phyloP scores from a whole-genome alignment of 495 filamentous ascomycete genomes.

The Apodospora peruviana region DNA sequence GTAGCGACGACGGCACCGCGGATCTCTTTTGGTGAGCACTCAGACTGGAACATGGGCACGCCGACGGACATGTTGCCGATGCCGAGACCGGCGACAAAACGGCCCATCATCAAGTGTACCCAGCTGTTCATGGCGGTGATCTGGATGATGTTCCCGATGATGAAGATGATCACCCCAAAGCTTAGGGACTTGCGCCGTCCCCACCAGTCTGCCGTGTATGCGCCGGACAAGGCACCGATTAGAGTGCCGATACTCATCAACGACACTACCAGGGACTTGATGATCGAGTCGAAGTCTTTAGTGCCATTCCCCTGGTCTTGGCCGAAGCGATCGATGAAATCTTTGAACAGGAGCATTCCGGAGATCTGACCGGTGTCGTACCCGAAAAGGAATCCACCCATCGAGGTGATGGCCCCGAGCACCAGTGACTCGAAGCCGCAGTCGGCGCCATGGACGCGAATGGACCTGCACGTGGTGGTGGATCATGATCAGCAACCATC shows the following conservation, averaged over 20 bases:
- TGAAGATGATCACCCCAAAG: constrained; percentile 31
- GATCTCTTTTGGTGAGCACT: constrained; percentile 50
- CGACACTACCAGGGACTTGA: constrained; percentile 37
- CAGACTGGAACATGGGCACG: constrained; percentile 58
- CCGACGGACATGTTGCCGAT: constrained; percentile 60
- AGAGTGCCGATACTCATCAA: constrained; percentile 43
- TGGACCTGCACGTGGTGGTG: no score
- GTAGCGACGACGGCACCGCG: constrained; percentile 54
- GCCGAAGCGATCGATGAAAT: constrained; percentile 44
- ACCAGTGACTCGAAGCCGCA: constrained; percentile 28
- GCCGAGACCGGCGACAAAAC: constrained; percentile 57
- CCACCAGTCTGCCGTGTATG: constrained; percentile 33
- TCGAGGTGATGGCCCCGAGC: constrained; percentile 41
- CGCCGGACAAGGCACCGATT: constrained; percentile 30
- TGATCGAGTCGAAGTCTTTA: constrained; percentile 25
- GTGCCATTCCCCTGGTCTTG: constrained; percentile 22
- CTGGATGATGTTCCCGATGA: constrained; percentile 51
- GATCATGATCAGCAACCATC: no score
- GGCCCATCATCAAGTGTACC: constrained; percentile 45
- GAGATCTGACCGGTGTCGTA: constrained; percentile 62
- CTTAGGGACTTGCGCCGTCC: constrained; percentile 34
- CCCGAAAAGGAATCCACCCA: constrained; percentile 73
- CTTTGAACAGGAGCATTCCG: constrained; percentile 56
- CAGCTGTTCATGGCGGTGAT: constrained; percentile 41
- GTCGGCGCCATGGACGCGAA: constrained; percentile 30